These are phyloP conservation scores for Leccinum pachyderme DNA, from an alignment of 1,284 basidiomycete genomes.

Conservation along the genomic window DNA sequence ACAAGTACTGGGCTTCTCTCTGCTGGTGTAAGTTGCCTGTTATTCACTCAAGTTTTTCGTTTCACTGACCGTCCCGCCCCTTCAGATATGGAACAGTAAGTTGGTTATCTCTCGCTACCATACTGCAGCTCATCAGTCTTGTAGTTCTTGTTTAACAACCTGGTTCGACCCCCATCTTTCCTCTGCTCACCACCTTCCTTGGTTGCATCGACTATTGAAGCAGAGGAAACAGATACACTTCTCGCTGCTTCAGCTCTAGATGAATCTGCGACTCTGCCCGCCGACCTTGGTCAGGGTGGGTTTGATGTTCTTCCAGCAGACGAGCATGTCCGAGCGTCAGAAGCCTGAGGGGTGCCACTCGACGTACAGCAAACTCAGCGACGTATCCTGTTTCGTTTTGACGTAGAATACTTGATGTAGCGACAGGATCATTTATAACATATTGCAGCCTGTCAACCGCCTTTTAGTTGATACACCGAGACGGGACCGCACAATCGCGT, in stretches of 20 bases:
- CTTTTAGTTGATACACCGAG: constrained; percentile 11
- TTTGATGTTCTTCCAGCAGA: constrained; percentile 66
- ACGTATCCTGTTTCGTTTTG: background rate
- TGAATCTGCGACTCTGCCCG: constrained; percentile 74
- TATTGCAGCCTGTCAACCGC: background rate
- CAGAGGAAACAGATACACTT: constrained; percentile 52
- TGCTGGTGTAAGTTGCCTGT: constrained; percentile 70
- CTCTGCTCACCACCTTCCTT: constrained; percentile 42
- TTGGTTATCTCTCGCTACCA: constrained; percentile 8
- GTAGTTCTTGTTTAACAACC: constrained; percentile 78
- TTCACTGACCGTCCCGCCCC: constrained; percentile 8
- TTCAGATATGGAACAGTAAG: constrained; percentile 59
- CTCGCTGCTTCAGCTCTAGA: constrained; percentile 51
- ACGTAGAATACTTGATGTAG: background rate
- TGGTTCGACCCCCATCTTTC: constrained; percentile 63
- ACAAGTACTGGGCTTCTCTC: constrained; percentile 85
- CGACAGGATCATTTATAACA: background rate
- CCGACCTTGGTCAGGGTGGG: constrained; percentile 66
- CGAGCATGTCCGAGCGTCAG: constrained; percentile 37
- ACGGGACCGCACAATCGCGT: constrained; percentile 12
- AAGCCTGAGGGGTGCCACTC: constrained; percentile 7
- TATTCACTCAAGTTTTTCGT: constrained; percentile 29
- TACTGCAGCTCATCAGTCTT: constrained; percentile 15
- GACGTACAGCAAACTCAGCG: background rate
- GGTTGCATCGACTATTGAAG: constrained; percentile 31